A percentile compares a stretch with the other conserved stretches of the same genome.
phyloP scores from a whole-genome alignment of 78 protist species.

The Pigoraptor vietnamica region DNA sequence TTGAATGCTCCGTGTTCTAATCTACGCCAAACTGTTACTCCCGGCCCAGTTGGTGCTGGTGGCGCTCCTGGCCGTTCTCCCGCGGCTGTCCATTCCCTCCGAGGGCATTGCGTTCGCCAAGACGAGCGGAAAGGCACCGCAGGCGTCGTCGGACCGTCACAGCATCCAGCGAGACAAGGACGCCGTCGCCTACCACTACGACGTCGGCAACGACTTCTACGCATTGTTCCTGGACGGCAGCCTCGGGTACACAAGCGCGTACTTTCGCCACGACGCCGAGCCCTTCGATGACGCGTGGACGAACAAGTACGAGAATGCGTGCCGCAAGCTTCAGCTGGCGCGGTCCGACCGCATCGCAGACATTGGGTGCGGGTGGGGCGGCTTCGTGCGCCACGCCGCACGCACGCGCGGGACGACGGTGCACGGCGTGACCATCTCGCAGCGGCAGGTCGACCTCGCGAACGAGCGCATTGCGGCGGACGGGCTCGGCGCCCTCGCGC shows the following conservation, averaged over 20 bases:
- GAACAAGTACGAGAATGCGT: neutral
- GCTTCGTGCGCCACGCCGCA: neutral
- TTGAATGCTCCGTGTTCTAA: too few species aligned
- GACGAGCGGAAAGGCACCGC: neutral
- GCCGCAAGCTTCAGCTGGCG: neutral
- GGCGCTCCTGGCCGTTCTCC: neutral
- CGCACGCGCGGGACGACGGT: neutral
- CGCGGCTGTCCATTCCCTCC: neutral
- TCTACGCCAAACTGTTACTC: too few species aligned
- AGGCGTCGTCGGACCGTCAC: neutral
- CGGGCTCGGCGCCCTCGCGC: neutral
- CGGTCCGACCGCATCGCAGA: neutral
- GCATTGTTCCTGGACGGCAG: neutral
- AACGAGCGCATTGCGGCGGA: neutral
- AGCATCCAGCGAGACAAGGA: neutral
- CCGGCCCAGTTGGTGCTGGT: neutral
- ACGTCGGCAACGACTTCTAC: slow-evolving; percentile 4
- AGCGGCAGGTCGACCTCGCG: neutral
- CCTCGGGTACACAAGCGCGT: neutral
- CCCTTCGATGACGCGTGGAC: neutral
- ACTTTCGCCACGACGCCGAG: neutral
- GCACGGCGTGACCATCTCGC: neutral
- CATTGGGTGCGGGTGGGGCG: slow-evolving; percentile 1
- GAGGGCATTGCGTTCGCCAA: neutral
- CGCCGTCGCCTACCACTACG: neutral